Base-by-base conservation (phyloP, 1,284 basidiomycete species). In the Cryptococcus jaspeensis region DNA sequence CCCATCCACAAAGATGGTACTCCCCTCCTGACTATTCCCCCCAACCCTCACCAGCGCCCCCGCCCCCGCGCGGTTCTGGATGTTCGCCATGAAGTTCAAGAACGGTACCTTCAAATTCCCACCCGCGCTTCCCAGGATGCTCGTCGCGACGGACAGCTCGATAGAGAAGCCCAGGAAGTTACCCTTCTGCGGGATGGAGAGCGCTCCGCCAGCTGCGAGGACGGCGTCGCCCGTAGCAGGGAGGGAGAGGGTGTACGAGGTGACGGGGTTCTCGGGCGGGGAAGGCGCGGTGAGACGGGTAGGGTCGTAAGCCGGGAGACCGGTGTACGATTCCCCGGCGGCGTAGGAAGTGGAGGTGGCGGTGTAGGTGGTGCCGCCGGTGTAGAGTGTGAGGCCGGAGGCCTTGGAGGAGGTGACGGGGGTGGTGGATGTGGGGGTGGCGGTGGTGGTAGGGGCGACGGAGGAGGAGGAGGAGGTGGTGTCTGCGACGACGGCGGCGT, bases 51-150 rank as follows among this genome's bases (percentile, higher is more conserved):
- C 75, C 3, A 87, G 80, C 4, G 80, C 69, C 1, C 88, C 88
- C 11, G 80, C 81, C 7, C 87, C 83, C 45, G 84, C 80, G 41
- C 74, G 62, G 37, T 59, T 81, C 76, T 64, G 64, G 42, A 90
- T 77, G 60, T 85, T 86, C 5, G 84, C 80, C 79, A 91, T 81
- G 53, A 90, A 82, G 73, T 90, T 90, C 16, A 90, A 81, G 72
- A 90, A 88, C 0, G 84, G 83, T 0, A 85, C 59, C 43, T 72
- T 73, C 35, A 75, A 53, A 16, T 59, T 62, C 5, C 55, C 50
- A 28, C 56, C 42, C 11, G 60, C 83, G 81, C 75, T 80, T 16
- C 85, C 85, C 58, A 86, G 73, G 51, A 87, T 77, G 76, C 84
- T 82, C 60, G 83, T 82, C 3, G 83, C 83, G 16, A 89, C 85